These are phyloP conservation scores for Clitopilus hobsonii DNA, from an alignment of 768 basidiomycete species.

Conservation along the genomic window DNA sequence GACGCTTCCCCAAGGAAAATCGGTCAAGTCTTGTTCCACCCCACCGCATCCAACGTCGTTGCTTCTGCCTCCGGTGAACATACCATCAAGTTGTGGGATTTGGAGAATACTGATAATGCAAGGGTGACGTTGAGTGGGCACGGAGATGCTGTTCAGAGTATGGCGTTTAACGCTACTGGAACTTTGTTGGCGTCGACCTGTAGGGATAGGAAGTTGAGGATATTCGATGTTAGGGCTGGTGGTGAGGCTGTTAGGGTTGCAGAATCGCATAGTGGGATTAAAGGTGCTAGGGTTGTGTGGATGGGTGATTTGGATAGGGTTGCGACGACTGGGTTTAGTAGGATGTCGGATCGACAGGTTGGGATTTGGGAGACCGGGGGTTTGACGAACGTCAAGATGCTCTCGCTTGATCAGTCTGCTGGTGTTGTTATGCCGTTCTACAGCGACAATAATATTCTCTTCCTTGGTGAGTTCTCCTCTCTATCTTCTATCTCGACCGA, in stretches of 20 bases:
- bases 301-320: constrained; percentile 86
- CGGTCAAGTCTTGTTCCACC: constrained; percentile 93
- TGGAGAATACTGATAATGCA: constrained; percentile 66
- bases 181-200: constrained; percentile 84
- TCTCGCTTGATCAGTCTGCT: constrained; percentile 81
- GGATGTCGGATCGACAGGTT: constrained; percentile 92
- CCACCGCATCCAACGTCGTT: constrained; percentile 82
- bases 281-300: constrained; percentile 86
- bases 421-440: constrained; percentile 98
- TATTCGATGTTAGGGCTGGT: constrained; percentile 88
- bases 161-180: constrained; percentile 81
- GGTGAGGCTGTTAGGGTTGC: constrained; percentile 74
- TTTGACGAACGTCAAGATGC: constrained; percentile 71
- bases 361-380: constrained; percentile 85
- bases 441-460: constrained; percentile 88
- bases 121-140: constrained; percentile 66
- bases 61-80: constrained; percentile 82
- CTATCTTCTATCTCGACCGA: not conserved
- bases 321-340: constrained; percentile 95
- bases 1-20: constrained; percentile 83
- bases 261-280: constrained; percentile 92
- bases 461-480: constrained; percentile 50
- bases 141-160: constrained; percentile 80
- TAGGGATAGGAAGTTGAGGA: constrained; percentile 84
- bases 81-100: constrained; percentile 87